phyloP scores from a whole-genome alignment of 345 rosid species.

The Ceriops tagal region DNA sequence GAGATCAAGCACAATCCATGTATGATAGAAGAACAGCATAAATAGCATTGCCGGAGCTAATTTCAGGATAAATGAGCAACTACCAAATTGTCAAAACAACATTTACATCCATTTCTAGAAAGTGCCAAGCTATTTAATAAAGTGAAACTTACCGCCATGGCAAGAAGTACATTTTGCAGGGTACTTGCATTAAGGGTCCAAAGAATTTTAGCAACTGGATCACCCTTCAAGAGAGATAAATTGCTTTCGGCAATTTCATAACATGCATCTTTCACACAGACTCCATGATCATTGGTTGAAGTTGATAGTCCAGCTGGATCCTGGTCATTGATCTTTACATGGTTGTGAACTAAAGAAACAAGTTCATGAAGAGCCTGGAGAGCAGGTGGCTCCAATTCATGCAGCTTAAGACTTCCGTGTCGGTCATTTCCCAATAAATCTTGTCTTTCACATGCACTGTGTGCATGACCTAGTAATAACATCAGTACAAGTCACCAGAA shows the following conservation, averaged over 20 bases:
- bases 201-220: conserved; percentile 65
- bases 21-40: neutral
- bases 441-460: conserved; percentile 24
- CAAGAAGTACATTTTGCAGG: conserved; percentile 57
- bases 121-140: conserved; percentile 6
- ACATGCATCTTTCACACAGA: conserved; percentile 23
- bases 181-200: conserved; percentile 51
- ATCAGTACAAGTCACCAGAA: conserved; percentile 18
- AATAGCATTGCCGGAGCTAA: neutral
- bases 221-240: conserved; percentile 52
- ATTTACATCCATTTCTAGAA: conserved; percentile 12
- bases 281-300: conserved; percentile 31
- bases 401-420: conserved; percentile 29
- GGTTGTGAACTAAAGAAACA: conserved; percentile 70
- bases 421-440: conserved; percentile 30
- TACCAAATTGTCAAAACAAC: conserved; percentile 2
- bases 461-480: conserved; percentile 31
- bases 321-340: conserved; percentile 42
- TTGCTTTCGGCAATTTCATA: conserved; percentile 19
- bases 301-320: conserved; percentile 30
- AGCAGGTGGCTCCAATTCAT: conserved; percentile 46
- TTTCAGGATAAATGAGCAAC: neutral
- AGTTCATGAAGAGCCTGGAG: conserved; percentile 62
- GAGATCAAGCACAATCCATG: neutral
- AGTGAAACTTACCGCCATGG: conserved; percentile 61